Base-by-base conservation (phyloP, 1,284 basidiomycete genomes). In the Xerocomus amazonicus region DNA sequence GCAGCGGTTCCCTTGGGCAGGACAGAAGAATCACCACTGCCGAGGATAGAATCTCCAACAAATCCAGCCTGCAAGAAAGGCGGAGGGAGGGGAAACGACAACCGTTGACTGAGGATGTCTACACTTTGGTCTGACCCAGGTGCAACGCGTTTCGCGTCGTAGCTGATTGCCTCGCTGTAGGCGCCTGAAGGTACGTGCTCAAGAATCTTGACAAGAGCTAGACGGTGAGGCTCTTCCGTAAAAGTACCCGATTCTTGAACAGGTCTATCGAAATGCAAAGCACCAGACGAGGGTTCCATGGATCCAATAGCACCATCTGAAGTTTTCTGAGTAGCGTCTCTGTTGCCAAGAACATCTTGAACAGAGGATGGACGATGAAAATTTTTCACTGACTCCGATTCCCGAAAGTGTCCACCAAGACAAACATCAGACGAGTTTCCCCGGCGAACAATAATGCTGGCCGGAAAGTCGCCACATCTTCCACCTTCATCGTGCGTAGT, bases 11-110 rank as follows among this genome's bases (percentile, higher is more conserved):
- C 29, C 35, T 41, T 35, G 5, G 39, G 34, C 23, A 16, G 14
- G 32, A 42, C 13, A 14, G 41, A 40, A 1, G 17, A 28, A 27
- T 40, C 32, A 26, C 46, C 47, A 28, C 19, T 35, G 34, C 6
- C 9, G 8, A 56, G 31, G 7, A 48, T 29, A 14, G 57, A 47
- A n/a, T 45, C 27, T 4, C 31, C 46, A 6, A 45, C 38, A 34
- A 45, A 32, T 19, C 53, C 59, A 8, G 29, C 29, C 12, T 53
- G 41, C 1, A 51, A 29, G 27, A 51, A 51, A 6, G 34, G 34
- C 16, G 51, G 53, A 39, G 62, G 56, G 10, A 60, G 51, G 36
- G 63, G 61, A 51, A 60, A 64, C 17, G 56, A 54, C 34, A 54
- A 28, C 14, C 23, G 56, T 33, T 42, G 56, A 17, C 41, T 42